Evolutionary conservation across 805 yeast species (phyloP), one percentile per base, ranked within the genome.

Genomic region (Hanseniaspora pseudoguilliermondii): DNA sequence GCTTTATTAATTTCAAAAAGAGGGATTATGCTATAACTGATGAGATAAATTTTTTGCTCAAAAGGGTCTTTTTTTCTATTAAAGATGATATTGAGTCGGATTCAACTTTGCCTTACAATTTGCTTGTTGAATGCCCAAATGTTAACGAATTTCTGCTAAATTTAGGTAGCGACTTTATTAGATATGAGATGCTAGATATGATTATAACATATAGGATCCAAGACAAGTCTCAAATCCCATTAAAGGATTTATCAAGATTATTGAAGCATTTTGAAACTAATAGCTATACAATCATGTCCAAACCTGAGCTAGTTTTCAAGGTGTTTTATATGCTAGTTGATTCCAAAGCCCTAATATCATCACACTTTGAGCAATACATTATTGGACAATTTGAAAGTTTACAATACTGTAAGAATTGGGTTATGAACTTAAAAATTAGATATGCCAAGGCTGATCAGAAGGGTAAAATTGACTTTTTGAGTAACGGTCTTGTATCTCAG

Each of bases 231-330:
- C 42, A 18, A 40, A 47, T 23, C 15, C 29, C 43, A 5, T 21
- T 50, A 15, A 51, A 44, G 6, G 42, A 47, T 6, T 27, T 56
- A 15, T 29, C 53, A 8, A 50, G 29, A 27, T 25, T 56, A 1
- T 27, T 50, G 21, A 42, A 47, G 38, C 46, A 47, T 5, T 25
- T 52, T 52, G 59, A 50, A 39, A 49, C 50, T 15, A 61, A 59
- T 21, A 60, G 60, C 11, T 64, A 62, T 23, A 70, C 38, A 72
- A 72, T 58, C 63, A 74, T 27, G 27, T 61, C 63, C 10, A 75
- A 74, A 47, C 84, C 81, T 62, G 86, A 84, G 61, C 75, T 76
- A 56, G 66, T 91, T 3, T 82, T 91, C 21, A 83, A 84, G 62
- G 66, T 87, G 13, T 71, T 87, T 2, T 93, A 84, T 63, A 71